Percentiles rank a stretch among this genome's conserved stretches.
Conservation (phyloP, 2,329 filamentous ascomycete genomes). For the Bisporella sp. region DNA sequence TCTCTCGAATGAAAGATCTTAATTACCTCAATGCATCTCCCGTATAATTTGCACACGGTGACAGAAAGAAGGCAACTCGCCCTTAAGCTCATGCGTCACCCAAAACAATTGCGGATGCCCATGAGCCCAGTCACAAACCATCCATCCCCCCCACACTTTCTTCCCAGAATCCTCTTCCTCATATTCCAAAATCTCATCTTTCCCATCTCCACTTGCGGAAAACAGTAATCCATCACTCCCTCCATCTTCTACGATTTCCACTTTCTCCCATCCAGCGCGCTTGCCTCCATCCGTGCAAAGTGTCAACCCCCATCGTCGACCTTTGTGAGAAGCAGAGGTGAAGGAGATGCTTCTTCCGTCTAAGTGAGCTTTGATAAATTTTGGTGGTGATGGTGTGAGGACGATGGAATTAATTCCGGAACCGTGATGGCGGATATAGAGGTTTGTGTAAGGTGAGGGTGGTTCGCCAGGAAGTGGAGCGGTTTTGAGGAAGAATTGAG, state of each 20-base stretch:
- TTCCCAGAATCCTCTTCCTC: slow-evolving; percentile 1
- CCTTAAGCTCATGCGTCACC: slow-evolving; percentile 1
- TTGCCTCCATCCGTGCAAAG: slow-evolving; percentile 1
- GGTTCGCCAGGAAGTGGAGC: too few relatives aligned
- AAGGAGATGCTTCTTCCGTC: slow-evolving; percentile 1
- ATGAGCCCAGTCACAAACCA: slow-evolving; percentile 1
- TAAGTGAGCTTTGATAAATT: slow-evolving; percentile 1
- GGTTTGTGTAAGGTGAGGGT: too few relatives aligned
- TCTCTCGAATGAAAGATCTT: too few relatives aligned
- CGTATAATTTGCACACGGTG: too few relatives aligned
- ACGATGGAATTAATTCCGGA: slow-evolving; percentile 1
- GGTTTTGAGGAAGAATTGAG: too few relatives aligned
- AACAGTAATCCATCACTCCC: slow-evolving; percentile 1
- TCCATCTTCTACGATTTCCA: slow-evolving; percentile 2
- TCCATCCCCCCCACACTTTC: slow-evolving; percentile 1
- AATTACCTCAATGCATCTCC: too few relatives aligned
- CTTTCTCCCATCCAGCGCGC: slow-evolving; percentile 3
- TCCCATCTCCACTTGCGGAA: not conserved
- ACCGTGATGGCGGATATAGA: too few relatives aligned
- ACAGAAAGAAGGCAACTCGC: slow-evolving; percentile 1
- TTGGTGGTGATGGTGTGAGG: not conserved
- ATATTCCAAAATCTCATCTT: slow-evolving; percentile 1
- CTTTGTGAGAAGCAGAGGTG: not conserved
- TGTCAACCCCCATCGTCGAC: slow-evolving; percentile 1
- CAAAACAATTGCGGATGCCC: slow-evolving; percentile 3